Evolutionary conservation across 148 eudicot genomes (phyloP), one percentile per base, ranked within the genome.

Genomic region (Persicaria maculosa): DNA sequence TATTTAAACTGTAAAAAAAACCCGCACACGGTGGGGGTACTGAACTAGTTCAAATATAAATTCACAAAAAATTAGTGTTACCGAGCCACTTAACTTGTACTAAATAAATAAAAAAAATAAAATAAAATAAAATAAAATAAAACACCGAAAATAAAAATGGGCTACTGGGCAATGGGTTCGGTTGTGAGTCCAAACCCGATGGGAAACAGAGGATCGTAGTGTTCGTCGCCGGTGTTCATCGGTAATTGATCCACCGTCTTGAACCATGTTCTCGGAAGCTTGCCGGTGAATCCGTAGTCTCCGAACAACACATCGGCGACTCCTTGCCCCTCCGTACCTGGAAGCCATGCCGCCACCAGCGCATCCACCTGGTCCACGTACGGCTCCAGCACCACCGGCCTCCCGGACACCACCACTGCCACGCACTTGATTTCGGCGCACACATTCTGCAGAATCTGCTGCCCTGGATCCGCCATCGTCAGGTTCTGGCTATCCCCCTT

Each of bases 361-460:
- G 84, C 84, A 44, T 84, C 87, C 3, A 84, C 77, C 44, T 74
- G 57, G 5, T 74, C 79, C 6, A 87, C 53, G 74, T 82, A 82
- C n/a, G 87, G 86, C 62, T 80, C 81, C 9, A 87, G 77, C 77
- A 87, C 87, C 5, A 87, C 71, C 17, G 90, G 90, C 22, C 86
- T 81, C 17, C 90, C 87, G 4, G 87, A 67, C 10, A 86, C 57
- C 7, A 86, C 57, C 48, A 86, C 68, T 2, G 84, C 87, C 2
- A 84, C 84, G 74, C 90, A 86, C 76, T 82, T 86, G 12, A 82
- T 47, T 0, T 73, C 62, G 20, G 73, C 81, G 74, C 90, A 86
- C 4, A 86, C 86, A 43, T 75, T 84, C 19, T 22, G 75, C 6
- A 86, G 77, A 22, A 73, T 72, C 71, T 48, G 68, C 4, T 73